phyloP scores from a whole-genome alignment of 1,284 basidiomycete species.

The Puccinia brachypodii region DNA sequence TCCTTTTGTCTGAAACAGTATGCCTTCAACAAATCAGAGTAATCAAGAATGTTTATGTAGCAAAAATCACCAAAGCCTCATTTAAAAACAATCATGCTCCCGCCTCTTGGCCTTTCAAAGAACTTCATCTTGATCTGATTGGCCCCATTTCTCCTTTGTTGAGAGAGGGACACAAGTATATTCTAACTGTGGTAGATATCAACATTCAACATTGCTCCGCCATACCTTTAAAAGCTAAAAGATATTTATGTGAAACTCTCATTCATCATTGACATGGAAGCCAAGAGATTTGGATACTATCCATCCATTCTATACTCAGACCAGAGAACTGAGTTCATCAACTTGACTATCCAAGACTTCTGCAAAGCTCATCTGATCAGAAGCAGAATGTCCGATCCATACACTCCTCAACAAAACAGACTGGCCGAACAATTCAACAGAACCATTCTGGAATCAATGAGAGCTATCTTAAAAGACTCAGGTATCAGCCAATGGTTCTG shows the following conservation, averaged over 20 bases:
- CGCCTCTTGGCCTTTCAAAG: not conserved
- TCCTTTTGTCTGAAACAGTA: slow-evolving; percentile 64
- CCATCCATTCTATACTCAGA: not conserved
- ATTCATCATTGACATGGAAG: not conserved
- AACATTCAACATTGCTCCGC: not conserved
- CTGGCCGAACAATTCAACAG: not conserved
- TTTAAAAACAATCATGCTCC: not conserved
- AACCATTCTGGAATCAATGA: not conserved
- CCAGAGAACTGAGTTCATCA: not conserved
- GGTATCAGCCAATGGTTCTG: slow-evolving; percentile 95
- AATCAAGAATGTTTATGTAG: too few species aligned
- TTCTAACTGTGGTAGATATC: not conserved
- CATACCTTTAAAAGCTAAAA: not conserved
- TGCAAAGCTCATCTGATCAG: not conserved
- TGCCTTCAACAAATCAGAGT: slow-evolving; percentile 76
- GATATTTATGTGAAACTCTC: not conserved
- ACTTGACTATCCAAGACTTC: not conserved
- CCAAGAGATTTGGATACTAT: not conserved
- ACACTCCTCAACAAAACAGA: not conserved
- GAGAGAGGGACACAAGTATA: not conserved
- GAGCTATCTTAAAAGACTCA: slow-evolving; percentile 19
- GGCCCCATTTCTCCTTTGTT: not conserved
- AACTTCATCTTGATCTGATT: not conserved
- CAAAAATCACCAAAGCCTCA: not conserved
- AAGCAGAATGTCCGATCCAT: not conserved